Conservation (phyloP, 2,329 filamentous ascomycete species). For the Cercospora janseana region DNA sequence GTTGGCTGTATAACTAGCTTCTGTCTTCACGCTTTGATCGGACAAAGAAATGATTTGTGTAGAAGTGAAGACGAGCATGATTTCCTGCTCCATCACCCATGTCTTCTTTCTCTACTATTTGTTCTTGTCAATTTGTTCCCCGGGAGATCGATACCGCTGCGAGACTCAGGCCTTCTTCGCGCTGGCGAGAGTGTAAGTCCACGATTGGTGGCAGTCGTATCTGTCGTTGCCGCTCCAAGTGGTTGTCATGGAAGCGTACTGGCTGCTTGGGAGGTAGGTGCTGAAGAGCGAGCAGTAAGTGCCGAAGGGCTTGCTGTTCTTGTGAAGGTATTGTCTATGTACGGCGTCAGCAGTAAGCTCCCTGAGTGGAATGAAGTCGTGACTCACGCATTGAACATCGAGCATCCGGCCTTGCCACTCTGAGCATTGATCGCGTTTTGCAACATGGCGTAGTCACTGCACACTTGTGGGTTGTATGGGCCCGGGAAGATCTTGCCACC, state of each 20-base stretch:
- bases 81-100: no score
- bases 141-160: not conserved
- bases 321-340: slow-evolving; percentile 25
- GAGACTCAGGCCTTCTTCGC: not conserved
- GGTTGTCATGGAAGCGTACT: slow-evolving; percentile 26
- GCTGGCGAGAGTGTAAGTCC: slow-evolving; percentile 23
- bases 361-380: not conserved
- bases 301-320: slow-evolving; percentile 29
- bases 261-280: slow-evolving; percentile 15
- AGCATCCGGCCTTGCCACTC: slow-evolving; percentile 23
- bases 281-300: slow-evolving; percentile 32
- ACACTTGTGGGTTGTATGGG: slow-evolving; percentile 32
- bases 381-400: slow-evolving; percentile 33
- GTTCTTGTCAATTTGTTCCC: not conserved
- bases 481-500: slow-evolving; percentile 33
- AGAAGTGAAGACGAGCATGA: no score
- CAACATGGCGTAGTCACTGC: slow-evolving; percentile 30
- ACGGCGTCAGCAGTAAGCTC: not conserved
- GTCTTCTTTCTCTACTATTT: no score
- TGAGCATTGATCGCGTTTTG: slow-evolving; percentile 24
- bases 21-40: no score
- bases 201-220: slow-evolving; percentile 29
- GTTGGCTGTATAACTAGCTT: no score
- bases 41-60: no score
- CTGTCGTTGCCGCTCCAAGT: slow-evolving; percentile 21